A percentile compares a stretch with the other conserved stretches of the same genome.
phyloP scores from a whole-genome alignment of 202 grass and related monocot genomes.

The Zoysia matrella region DNA sequence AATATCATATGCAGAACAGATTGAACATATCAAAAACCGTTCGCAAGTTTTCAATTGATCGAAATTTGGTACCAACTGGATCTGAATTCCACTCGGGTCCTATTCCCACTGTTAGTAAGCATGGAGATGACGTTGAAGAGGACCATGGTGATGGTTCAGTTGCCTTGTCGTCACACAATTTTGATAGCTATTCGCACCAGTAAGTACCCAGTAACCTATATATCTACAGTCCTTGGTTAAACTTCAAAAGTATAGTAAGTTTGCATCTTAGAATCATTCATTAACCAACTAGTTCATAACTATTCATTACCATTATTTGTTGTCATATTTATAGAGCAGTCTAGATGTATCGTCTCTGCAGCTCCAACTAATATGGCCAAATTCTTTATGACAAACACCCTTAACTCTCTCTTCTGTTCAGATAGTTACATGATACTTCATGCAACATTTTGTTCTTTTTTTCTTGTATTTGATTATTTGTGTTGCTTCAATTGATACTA shows the following conservation, averaged over 20 bases:
- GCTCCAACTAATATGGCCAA: too few species aligned
- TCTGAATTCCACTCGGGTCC: conserved; percentile 93
- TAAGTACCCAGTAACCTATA: conserved; percentile 54
- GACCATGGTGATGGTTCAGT: conserved; percentile 73
- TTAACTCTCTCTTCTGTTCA: too few species aligned
- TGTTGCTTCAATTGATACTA: conserved; percentile 23
- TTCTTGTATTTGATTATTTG: conserved; percentile 6
- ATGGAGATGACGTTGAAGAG: conserved; percentile 86
- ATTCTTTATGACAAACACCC: too few species aligned
- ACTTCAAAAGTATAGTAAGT: conserved; percentile 18
- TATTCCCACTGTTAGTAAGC: conserved; percentile 81
- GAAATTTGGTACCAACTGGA: conserved; percentile 85
- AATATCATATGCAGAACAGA: conserved; percentile 85
- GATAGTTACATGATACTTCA: too few species aligned
- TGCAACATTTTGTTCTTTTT: not conserved
- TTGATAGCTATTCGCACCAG: conserved; percentile 84
- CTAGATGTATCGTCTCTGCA: too few species aligned
- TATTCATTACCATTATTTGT: too few species aligned
- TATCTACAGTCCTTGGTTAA: not conserved
- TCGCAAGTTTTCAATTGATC: conserved; percentile 93
- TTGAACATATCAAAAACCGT: conserved; percentile 98
- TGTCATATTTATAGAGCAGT: too few species aligned
- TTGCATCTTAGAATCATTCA: conserved; percentile 17
- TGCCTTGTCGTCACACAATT: conserved; percentile 69
- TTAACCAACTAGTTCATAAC: not conserved